A percentile compares a stretch with the other conserved stretches of the same genome.
These are phyloP conservation scores for Zymoseptoria brevis DNA, from an alignment of 2,329 filamentous ascomycete genomes.

Conservation along the genomic window DNA sequence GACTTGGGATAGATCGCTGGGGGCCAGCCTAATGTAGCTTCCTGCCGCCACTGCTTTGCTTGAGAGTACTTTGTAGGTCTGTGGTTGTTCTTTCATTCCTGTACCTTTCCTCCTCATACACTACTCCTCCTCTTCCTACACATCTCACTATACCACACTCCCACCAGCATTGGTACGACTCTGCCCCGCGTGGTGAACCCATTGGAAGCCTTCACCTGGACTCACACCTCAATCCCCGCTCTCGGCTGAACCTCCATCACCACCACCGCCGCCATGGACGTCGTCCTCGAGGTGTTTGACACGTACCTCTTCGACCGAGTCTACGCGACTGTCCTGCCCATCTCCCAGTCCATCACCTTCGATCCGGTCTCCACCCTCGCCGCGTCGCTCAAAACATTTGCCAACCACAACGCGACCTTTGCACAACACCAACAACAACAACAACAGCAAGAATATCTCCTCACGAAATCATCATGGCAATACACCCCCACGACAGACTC, in stretches of 20 bases:
- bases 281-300: slow-evolving; percentile 79
- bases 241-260: not conserved
- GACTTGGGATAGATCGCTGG: not conserved
- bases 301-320: slow-evolving; percentile 71
- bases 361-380: slow-evolving; percentile 40
- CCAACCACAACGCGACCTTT: slow-evolving; percentile 45
- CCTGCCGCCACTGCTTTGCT: not conserved
- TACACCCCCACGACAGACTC: slow-evolving; percentile 68
- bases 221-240: not conserved
- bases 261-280: slow-evolving; percentile 61
- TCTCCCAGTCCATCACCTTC: slow-evolving; percentile 44
- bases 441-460: slow-evolving; percentile 3
- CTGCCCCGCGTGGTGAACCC: not conserved
- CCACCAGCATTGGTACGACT: not conserved
- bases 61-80: too few relatives aligned
- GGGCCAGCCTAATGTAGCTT: not conserved
- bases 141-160: not conserved
- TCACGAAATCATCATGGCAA: slow-evolving; percentile 34
- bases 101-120: not conserved
- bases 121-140: not conserved
- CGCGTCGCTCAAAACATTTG: slow-evolving; percentile 36
- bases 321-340: slow-evolving; percentile 66
- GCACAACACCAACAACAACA: slow-evolving; percentile 1
- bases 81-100: not conserved
- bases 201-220: not conserved